phyloP scores from a whole-genome alignment of 2,329 filamentous ascomycete genomes.

The Penicillium sp. region DNA sequence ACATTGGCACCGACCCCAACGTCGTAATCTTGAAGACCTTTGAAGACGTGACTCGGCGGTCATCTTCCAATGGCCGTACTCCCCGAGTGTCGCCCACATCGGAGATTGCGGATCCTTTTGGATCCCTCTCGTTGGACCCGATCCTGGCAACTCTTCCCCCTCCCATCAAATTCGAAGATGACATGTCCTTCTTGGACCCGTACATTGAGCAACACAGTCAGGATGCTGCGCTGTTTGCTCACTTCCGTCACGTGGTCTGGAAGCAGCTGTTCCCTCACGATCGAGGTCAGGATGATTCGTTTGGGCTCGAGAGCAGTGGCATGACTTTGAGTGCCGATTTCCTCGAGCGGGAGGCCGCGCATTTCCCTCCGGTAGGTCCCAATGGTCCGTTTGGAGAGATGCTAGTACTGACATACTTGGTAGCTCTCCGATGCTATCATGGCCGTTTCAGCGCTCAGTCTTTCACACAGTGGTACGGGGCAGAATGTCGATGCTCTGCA shows the following conservation, averaged over 20 bases:
- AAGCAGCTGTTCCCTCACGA: constrained; percentile 37
- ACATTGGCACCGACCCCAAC: constrained; percentile 44
- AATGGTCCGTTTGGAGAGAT: not conserved
- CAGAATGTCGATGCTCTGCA: constrained; percentile 51
- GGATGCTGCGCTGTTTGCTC: constrained; percentile 36
- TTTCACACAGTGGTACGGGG: constrained; percentile 47
- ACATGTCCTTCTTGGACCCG: constrained; percentile 17
- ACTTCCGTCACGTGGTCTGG: constrained; percentile 44
- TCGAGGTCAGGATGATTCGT: constrained; percentile 19
- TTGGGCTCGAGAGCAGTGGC: constrained; percentile 14
- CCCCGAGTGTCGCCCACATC: constrained; percentile 37
- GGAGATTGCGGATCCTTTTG: constrained; percentile 28
- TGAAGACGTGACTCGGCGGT: constrained; percentile 44
- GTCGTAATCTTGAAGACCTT: constrained; percentile 52
- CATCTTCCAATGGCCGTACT: constrained; percentile 30
- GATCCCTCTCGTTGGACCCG: constrained; percentile 26
- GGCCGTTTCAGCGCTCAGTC: constrained; percentile 55
- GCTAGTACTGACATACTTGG: constrained; percentile 3
- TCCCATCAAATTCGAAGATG: constrained; percentile 23
- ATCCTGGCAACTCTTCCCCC: constrained; percentile 24
- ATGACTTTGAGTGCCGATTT: constrained; percentile 39
- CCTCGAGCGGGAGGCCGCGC: constrained; percentile 48
- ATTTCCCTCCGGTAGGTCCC: constrained; percentile 51
- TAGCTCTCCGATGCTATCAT: constrained; percentile 59
- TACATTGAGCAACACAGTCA: constrained; percentile 24